A percentile compares a stretch with the other conserved stretches of the same genome.
Evolutionary conservation across 2,329 filamentous ascomycete genomes (phyloP).

Genomic region (Pseudogymnoascus sp.): DNA sequence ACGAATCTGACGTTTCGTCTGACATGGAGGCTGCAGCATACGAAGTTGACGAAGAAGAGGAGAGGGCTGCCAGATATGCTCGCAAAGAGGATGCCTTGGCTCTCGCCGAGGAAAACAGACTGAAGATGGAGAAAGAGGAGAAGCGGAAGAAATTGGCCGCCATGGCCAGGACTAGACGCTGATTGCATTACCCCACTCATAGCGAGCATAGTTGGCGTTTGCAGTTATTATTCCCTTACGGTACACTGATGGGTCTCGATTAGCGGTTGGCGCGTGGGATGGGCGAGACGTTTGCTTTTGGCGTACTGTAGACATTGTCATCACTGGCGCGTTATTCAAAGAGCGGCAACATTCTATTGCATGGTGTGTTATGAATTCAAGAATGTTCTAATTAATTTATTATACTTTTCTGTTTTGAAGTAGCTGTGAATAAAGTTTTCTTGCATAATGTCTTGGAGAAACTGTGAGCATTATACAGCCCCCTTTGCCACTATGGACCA

Average conservation of each 20-base stretch:
- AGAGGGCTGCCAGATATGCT: conserved; percentile 52
- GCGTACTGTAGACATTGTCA: conserved; percentile 6
- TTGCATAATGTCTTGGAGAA: neutral
- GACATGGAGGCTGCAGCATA: conserved; percentile 73
- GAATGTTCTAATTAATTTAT: neutral
- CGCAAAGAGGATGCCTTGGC: conserved; percentile 61
- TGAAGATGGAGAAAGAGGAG: conserved; percentile 57
- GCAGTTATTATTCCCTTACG: neutral
- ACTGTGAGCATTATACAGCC: neutral
- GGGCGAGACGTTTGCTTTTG: conserved; percentile 3
- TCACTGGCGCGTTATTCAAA: conserved; percentile 1
- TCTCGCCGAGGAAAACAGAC: conserved; percentile 52
- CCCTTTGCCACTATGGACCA: neutral
- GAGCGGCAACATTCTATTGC: neutral
- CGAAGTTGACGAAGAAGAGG: conserved; percentile 68
- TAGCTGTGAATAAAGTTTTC: neutral
- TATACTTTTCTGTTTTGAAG: neutral
- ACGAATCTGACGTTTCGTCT: conserved; percentile 59
- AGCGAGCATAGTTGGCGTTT: conserved; percentile 3
- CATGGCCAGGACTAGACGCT: conserved; percentile 25
- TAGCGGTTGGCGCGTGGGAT: conserved; percentile 5
- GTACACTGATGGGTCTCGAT: neutral
- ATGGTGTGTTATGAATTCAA: conserved; percentile 7
- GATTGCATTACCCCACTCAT: conserved; percentile 7
- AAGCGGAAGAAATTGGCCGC: conserved; percentile 26